Evolutionary conservation across 805 yeast species (phyloP).

Genomic region (Naumovozyma dairenensis): DNA sequence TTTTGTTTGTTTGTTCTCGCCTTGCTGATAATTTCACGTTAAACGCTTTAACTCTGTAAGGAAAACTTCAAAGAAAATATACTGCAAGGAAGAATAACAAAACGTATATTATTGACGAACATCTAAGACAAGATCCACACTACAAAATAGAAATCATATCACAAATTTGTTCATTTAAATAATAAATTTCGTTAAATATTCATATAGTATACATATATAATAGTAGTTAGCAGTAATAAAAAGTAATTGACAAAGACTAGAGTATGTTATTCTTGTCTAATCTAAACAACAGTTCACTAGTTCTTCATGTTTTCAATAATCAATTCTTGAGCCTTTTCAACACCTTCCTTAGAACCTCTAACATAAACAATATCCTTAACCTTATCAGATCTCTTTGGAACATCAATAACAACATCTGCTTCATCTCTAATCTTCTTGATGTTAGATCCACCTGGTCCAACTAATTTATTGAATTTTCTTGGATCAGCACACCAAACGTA

Average conservation of each 20-base stretch:
- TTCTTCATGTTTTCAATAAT: constrained; percentile 25
- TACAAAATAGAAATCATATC: no score
- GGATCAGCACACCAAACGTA: constrained; percentile 53
- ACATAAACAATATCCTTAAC: constrained; percentile 45
- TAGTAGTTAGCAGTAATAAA: constrained; percentile 12
- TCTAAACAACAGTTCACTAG: not conserved
- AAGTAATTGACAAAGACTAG: constrained; percentile 16
- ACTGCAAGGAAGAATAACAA: no score
- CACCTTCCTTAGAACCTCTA: constrained; percentile 49
- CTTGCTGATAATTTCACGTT: no score
- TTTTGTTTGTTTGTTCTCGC: no score
- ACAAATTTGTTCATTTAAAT: no score
- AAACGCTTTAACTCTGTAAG: no score
- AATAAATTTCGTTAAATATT: no score
- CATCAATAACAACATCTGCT: constrained; percentile 47
- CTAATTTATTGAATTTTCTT: constrained; percentile 45
- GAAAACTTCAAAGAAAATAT: no score
- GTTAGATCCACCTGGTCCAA: constrained; percentile 70
- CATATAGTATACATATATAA: constrained; percentile 5
- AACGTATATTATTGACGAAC: no score
- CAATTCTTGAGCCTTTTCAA: constrained; percentile 39
- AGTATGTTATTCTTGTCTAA: not conserved
- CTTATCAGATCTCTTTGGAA: constrained; percentile 51
- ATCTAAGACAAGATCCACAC: no score
- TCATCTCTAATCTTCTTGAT: constrained; percentile 51